Percentiles rank a stretch among this genome's conserved stretches.
phyloP scores from a whole-genome alignment of 192 early-diverging fungal genomes.

The Diversispora eburnea region DNA sequence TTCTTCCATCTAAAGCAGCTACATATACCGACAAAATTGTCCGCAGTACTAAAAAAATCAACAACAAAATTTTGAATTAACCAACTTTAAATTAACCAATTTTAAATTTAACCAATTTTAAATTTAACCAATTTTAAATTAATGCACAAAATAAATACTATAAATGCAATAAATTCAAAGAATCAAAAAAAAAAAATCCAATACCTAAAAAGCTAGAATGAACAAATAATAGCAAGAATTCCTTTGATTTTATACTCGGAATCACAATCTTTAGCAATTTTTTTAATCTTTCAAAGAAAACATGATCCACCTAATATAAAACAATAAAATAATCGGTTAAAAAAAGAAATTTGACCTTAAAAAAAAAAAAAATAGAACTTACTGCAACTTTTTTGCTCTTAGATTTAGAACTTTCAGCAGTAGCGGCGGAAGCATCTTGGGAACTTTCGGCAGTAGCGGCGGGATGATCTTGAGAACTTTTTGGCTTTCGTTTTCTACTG shows the following conservation, averaged over 20 bases:
- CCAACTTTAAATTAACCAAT: too few species aligned
- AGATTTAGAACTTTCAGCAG: background rate
- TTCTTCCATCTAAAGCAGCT: constrained; percentile 81
- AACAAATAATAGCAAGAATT: constrained; percentile 79
- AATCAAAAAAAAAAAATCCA: background rate
- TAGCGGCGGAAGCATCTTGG: background rate
- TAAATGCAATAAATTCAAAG: constrained; percentile 6
- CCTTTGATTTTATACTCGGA: constrained; percentile 78
- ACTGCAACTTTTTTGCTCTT: constrained; percentile 40
- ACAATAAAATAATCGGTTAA: background rate
- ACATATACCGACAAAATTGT: constrained; percentile 90
- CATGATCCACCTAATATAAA: constrained; percentile 46
- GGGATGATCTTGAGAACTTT: constrained; percentile 6
- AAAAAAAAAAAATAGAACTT: background rate
- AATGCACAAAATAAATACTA: background rate
- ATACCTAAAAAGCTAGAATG: constrained; percentile 80
- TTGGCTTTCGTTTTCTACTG: background rate
- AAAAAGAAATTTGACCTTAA: background rate
- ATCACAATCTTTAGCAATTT: constrained; percentile 77
- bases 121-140: too few species aligned
- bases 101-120: too few species aligned
- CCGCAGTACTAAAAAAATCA: constrained; percentile 59
- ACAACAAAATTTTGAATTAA: background rate
- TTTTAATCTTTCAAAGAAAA: constrained; percentile 56
- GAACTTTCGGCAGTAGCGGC: background rate